Evolutionary conservation across 148 eudicot genomes (phyloP), one percentile per base, ranked within the genome.

Genomic region (Tetragonia tetragonoides): DNA sequence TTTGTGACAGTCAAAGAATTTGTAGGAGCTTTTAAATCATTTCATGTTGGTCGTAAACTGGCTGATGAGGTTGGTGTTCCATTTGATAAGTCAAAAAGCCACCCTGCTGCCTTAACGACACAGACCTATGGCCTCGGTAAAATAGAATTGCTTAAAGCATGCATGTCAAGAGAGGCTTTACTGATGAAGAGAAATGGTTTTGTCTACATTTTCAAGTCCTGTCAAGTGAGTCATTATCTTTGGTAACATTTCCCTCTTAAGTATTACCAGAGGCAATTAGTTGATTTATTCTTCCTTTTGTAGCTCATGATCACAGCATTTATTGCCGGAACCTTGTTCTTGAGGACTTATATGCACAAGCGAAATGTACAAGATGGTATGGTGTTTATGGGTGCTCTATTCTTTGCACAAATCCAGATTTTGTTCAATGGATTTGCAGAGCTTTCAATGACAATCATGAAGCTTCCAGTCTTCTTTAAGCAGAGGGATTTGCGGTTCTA

Each of bases 351-450:
- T 75, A 74, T 94, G 94, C 87, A 79, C 42, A 90, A 84, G 83
- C 46, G 79, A 37, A 79, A 83, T 15, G 66, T 65, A 37, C 76
- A 73, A 72, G 93, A 89, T 78, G 98, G 98, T 9, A 77, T 73
- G 11, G 49, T 94, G 42, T 94, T 47, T 86, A 75, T 92, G 89
- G 94, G 97, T 40, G 91, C 98, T 54, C 82, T 94, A 11, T 90
- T 92, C 84, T 92, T 81, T 64, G 81, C 85, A 16, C 77, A 88
- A 51, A 61, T 90, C 28, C 82, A 82, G 65, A 77, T 86, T 41
- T 86, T 90, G 79, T 91, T 94, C 78, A 94, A 89, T 79, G 98
- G 97, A n/a, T 94, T 86, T 79, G 84, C 91, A 2, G 98, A 94
- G 86, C 84, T 90, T 40, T 77, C 98, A 64, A 41, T 94, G 77